Base-by-base conservation (phyloP, 768 basidiomycete genomes). In the Termitomyces sp. region DNA sequence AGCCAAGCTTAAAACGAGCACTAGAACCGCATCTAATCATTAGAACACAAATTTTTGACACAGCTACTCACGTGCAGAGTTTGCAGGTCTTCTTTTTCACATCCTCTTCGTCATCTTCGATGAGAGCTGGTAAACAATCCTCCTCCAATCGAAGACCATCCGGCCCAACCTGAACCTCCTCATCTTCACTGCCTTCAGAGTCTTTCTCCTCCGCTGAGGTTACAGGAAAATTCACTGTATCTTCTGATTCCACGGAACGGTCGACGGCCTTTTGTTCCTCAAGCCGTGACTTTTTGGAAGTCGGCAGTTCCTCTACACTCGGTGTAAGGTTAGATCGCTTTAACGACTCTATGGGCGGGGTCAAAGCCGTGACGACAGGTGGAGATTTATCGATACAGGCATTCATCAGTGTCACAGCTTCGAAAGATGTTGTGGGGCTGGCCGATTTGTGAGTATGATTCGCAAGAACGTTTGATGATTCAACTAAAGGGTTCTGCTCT, bases 51-150 rank as follows among this genome's bases (percentile, higher is more conserved):
- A 37, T n/a, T 26, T 42, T 31, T 35, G 33, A 59, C 31, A 49
- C 55, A 15, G 50, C 38, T 50, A 74, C 83, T 67, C 53, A 83
- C 85, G 69, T 61, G 78, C 85, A 86, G 37, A 83, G 69, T 49
- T 64, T 70, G 56, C 84, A 86, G 42, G 70, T 72, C 38, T 71
- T 62, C 41, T 59, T 57, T 4, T 66, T 69, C 26, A 62, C 66
- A 40, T 66, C 64, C 9, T 66, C 62, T 5, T 70, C 69, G 14
- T 68, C 67, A 19, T 67, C 66, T 11, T 67, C 71, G 23, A 83
- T 75, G 26, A 83, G 70, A 11, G 73, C 74, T 53, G 69, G 70
- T 21, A 81, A 63, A 54, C 80, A 75, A 55, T 77, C 75, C 23
- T 70, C 61, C 30, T 72, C 66, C n/a, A 70, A 52, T 30, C 73